Percentiles rank a stretch among this genome's conserved stretches.
Conservation (phyloP, 1,284 basidiomycete genomes). For the Ustilago nuda region DNA sequence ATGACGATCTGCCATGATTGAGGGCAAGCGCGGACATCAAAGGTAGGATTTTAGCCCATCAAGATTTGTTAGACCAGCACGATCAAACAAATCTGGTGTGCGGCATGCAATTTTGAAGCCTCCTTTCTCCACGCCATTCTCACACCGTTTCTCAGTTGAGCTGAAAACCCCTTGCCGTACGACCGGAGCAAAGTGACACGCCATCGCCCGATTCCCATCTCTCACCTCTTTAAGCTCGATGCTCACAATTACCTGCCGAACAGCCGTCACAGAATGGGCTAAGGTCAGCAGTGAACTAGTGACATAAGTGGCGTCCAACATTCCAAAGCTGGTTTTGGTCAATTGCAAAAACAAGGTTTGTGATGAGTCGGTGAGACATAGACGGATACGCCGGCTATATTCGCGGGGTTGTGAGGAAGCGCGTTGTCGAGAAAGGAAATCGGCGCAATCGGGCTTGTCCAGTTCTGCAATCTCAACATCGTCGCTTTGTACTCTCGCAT, state of each 20-base stretch:
- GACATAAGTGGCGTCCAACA: conserved; percentile 8
- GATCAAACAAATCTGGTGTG: background rate
- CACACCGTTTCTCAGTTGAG: background rate
- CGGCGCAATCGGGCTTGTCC: background rate
- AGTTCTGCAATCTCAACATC: background rate
- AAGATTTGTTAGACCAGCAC: background rate
- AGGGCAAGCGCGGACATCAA: no score
- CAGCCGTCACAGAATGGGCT: background rate
- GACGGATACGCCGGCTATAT: conserved; percentile 12
- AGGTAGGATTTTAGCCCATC: no score
- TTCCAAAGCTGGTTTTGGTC: conserved; percentile 10
- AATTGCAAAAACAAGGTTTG: background rate
- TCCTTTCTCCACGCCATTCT: background rate
- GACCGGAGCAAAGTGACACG: background rate
- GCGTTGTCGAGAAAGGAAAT: background rate
- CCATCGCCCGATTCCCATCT: background rate
- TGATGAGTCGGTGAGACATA: conserved; percentile 1
- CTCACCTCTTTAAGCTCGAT: background rate
- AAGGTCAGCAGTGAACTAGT: background rate
- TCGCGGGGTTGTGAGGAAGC: background rate
- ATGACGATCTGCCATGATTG: no score
- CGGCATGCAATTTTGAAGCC: background rate
- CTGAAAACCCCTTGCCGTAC: background rate
- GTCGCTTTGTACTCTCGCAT: background rate
- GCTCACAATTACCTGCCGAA: background rate